phyloP scores from a whole-genome alignment of 495 filamentous ascomycete genomes.

The Immersiella caudata region DNA sequence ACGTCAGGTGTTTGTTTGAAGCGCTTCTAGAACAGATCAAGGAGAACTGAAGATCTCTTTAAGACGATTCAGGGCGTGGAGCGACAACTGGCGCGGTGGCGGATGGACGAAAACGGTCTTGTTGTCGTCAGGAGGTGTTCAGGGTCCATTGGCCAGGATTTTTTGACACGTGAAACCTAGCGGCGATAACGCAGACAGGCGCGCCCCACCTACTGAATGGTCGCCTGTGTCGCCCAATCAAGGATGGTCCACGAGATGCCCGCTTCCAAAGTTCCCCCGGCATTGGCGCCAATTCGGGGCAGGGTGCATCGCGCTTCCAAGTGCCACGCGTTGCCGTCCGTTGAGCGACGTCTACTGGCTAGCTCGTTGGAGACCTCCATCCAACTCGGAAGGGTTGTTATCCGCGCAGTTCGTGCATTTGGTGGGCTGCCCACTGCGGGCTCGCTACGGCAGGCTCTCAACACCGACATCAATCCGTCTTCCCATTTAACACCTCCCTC shows the following conservation, averaged over 20 bases:
- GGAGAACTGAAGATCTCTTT: background rate
- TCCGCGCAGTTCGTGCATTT: conserved; percentile 6
- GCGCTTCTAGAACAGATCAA: background rate
- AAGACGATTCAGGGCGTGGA: background rate
- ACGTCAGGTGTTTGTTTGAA: background rate
- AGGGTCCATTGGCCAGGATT: background rate
- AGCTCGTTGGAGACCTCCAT: background rate
- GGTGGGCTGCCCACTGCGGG: background rate
- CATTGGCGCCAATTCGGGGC: background rate
- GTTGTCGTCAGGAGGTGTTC: background rate
- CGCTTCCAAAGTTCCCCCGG: conserved; percentile 3
- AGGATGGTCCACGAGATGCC: background rate
- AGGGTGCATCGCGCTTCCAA: background rate
- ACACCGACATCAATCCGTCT: background rate
- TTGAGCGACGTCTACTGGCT: background rate
- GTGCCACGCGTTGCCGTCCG: conserved; percentile 4
- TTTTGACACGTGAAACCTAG: background rate
- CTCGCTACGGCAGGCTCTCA: background rate
- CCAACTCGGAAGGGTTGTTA: background rate
- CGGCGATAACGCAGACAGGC: background rate
- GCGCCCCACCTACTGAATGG: background rate
- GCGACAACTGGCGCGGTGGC: background rate
- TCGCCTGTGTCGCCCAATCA: conserved; percentile 10
- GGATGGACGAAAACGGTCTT: background rate
- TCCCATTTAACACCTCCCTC: background rate